Base-by-base conservation (phyloP, 2,329 filamentous ascomycete genomes). In the Ceratocystiopsis sp. region DNA sequence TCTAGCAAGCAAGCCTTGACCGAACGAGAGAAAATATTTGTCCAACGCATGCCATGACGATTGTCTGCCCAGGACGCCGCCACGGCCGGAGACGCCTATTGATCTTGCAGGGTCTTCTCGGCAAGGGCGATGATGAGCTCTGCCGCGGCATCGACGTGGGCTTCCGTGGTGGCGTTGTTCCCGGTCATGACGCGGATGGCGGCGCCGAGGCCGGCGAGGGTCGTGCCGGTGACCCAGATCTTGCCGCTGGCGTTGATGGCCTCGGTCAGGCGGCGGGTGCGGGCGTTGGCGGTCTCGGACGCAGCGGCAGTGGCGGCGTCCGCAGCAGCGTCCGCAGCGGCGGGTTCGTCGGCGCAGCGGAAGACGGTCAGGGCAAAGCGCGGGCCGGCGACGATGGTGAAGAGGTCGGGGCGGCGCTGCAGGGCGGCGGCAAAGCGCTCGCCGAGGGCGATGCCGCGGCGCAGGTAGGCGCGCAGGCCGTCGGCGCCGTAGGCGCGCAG, bases 111-210 rank as follows among this genome's bases (percentile, higher is more conserved):
- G 14, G 73, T 63, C 54, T 69, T 68, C 59, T 82, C 75, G 0
- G 79, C 72, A 15, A 67, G 67, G 48, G 68, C 61, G 2, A 86
- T 75, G 35, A 95, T 57, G 44, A 84, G 71, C 14, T 82, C 73
- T 64, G 93, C 93, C 1, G 86, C 76, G 48, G 68, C 68, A 47
- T 75, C 66, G 4, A 95, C 61, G 58, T 84, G 80, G 54, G 73
- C 72, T 60, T 84, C 78, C 57, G 89, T 78, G 0, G 79, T 75
- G 36, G 73, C 65, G 19, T 72, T 64, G 52, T 81, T 83, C 1
- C 73, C 79, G 45, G 83, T 85, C 18, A 89, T 80, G 35, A 95
- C 75, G 0, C 89, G 69, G 47, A 96, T 93, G 2, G 81, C 79
- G 58, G 84, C 84, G 17, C 76, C 67, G 1, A 37, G 40, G 35